Conservation (phyloP, 495 filamentous ascomycete genomes). For the Penicillium taxi region DNA sequence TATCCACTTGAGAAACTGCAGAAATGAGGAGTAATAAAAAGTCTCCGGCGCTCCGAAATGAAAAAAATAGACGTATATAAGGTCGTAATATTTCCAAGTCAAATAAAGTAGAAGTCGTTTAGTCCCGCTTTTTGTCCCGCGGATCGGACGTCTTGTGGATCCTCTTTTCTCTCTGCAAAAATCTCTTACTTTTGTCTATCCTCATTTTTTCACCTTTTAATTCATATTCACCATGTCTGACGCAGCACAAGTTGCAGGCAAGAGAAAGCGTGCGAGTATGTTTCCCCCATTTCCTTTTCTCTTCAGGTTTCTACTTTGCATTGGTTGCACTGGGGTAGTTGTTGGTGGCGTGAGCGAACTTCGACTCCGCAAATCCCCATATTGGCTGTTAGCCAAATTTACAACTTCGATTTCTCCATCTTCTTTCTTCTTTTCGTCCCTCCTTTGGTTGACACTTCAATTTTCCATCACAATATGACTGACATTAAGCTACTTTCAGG, state of each 20-base stretch:
- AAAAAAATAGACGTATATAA: no score
- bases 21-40: no score
- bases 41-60: no score
- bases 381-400: neutral
- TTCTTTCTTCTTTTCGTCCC: neutral
- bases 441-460: neutral
- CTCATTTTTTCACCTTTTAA: constrained; percentile 2
- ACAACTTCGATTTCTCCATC: no score
- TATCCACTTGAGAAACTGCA: no score
- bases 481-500: constrained; percentile 35
- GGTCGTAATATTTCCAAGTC: neutral
- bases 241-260: constrained; percentile 34
- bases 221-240: constrained; percentile 27
- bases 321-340: no score
- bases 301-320: neutral
- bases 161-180: no score
- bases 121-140: constrained; percentile 13
- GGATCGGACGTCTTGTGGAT: constrained; percentile 11
- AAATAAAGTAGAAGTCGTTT: neutral
- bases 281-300: constrained; percentile 6
- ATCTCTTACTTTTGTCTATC: constrained; percentile 17
- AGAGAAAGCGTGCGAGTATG: constrained; percentile 46
- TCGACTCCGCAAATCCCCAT: no score
- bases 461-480: constrained; percentile 12
- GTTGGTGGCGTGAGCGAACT: no score